Evolutionary conservation across 2,329 filamentous ascomycete genomes (phyloP).

Genomic region (Ophiocordyceps camponoti-rufipedis): DNA sequence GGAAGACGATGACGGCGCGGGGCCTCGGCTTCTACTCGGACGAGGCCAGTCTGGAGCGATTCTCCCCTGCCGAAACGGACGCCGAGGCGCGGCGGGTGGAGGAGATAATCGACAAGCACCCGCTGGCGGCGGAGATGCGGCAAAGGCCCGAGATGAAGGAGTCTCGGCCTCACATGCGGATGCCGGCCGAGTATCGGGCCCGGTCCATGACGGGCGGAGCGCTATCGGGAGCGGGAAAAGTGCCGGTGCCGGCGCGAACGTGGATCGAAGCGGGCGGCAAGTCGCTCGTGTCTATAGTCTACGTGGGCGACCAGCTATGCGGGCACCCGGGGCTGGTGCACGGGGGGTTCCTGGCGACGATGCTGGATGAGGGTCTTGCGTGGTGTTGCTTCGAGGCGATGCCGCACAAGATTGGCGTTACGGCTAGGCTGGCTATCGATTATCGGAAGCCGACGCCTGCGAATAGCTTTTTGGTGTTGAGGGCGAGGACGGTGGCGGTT

Average conservation of each 20-base stretch:
- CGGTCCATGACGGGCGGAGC: constrained; percentile 73
- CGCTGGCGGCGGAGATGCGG: constrained; percentile 53
- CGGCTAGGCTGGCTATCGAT: constrained; percentile 66
- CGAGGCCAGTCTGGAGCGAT: constrained; percentile 54
- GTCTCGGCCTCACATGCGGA: constrained; percentile 72
- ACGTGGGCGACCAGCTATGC: constrained; percentile 64
- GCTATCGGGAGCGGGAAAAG: constrained; percentile 53
- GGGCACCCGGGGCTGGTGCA: constrained; percentile 85
- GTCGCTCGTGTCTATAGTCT: constrained; percentile 52
- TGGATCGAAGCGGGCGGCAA: constrained; percentile 58
- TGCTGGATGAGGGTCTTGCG: constrained; percentile 79
- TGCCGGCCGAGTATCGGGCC: constrained; percentile 48
- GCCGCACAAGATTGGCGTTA: constrained; percentile 72
- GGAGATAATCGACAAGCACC: constrained; percentile 55
- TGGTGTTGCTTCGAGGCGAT: constrained; percentile 76
- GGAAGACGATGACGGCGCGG: constrained; percentile 15
- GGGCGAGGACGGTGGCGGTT: constrained; percentile 63
- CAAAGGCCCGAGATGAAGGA: constrained; percentile 48
- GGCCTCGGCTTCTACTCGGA: constrained; percentile 31
- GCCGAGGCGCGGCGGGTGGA: constrained; percentile 44
- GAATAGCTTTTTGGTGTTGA: constrained; percentile 57
- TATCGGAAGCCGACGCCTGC: constrained; percentile 70
- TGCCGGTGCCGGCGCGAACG: constrained; percentile 64
- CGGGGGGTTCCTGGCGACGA: constrained; percentile 76
- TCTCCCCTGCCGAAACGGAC: constrained; percentile 29